Base-by-base conservation (phyloP, 2,329 filamentous ascomycete species). In the Amauroascus verrucosus region DNA sequence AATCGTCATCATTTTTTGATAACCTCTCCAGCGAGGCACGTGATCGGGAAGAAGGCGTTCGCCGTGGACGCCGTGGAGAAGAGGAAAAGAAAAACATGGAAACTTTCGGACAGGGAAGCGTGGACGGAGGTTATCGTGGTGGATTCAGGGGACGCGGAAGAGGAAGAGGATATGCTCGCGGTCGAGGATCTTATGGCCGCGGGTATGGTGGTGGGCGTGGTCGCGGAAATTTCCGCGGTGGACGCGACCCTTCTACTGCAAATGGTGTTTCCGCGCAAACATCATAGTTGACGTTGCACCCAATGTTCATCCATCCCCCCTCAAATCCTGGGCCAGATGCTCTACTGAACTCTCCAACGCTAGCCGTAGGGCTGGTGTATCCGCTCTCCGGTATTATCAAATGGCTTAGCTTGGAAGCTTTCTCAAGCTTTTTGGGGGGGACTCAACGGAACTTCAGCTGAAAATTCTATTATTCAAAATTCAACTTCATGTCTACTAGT, bases 31-130 rank as follows among this genome's bases (percentile, higher is more conserved):
- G 88, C 60, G 93, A 98, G 67, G 80, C 87, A 57, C 94, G 86
- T 69, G 93, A 98, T 60, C 82, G 93, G 41, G 83, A 87, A 49
- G 87, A 91, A 57, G 83, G 83, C 37, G 76, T 70, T 30, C 66
- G 75, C 40, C 82, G 86, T 46, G 88, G 95, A 67, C 94, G 93
- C 82, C 83, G 93, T 51, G 85, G 83, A 37, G 89, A 97, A 68
- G 93, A 97, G 68, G 87, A 95, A 67, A 88, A 85, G 68, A 89
- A 88, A 73, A 97, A 97, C 67, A 86, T 98, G 65, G 93, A 98
- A 72, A 98, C 93, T 0, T 98, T 98, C 61, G 93, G 93, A 7
- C 90, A 97, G 68, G 90, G 90, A 51, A 96, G 89, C 61, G 90
- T 98, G 20, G 93, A 98, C 57, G 82, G 83, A 51, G 84, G 86